These are phyloP conservation scores for Glycine latifolia DNA, from an alignment of 306 rosid species.

Conservation along the genomic window DNA sequence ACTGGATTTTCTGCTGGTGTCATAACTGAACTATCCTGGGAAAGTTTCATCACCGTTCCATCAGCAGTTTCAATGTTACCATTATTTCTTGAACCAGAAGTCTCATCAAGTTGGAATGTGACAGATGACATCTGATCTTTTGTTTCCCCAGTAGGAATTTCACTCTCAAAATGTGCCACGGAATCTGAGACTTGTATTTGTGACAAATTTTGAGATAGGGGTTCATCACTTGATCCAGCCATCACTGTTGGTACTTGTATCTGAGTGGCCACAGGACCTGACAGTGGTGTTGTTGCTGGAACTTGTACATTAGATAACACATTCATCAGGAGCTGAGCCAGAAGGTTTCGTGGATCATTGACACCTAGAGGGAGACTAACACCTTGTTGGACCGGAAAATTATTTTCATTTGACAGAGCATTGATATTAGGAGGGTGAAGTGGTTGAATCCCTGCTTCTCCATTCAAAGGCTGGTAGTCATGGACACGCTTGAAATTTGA, in stretches of 20 bases:
- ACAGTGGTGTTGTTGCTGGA: constrained; percentile 9
- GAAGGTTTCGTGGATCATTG: constrained; percentile 63
- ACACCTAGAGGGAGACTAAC: constrained; percentile 46
- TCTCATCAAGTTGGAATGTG: background rate
- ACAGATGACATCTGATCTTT: background rate
- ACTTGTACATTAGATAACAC: constrained; percentile 56
- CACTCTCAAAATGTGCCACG: background rate
- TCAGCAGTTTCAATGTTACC: constrained; percentile 4
- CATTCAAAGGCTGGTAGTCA: constrained; percentile 53
- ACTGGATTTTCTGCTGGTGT: background rate
- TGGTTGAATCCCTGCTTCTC: constrained; percentile 58
- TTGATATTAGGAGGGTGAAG: constrained; percentile 51
- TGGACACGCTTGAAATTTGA: constrained; percentile 59
- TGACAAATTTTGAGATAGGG: background rate
- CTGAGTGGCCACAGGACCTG: constrained; percentile 28
- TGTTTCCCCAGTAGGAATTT: constrained; percentile 10
- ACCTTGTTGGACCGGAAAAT: constrained; percentile 55
- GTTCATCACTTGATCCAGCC: constrained; percentile 35
- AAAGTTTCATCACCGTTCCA: background rate
- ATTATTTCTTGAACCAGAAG: background rate
- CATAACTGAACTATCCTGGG: no score
- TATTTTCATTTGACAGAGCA: constrained; percentile 45
- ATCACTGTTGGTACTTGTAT: background rate
- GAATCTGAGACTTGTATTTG: constrained; percentile 17
- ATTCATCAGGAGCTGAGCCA: constrained; percentile 66